Evolutionary conservation across 495 filamentous ascomycete genomes (phyloP).

Genomic region (Aspergillus bridgeri): DNA sequence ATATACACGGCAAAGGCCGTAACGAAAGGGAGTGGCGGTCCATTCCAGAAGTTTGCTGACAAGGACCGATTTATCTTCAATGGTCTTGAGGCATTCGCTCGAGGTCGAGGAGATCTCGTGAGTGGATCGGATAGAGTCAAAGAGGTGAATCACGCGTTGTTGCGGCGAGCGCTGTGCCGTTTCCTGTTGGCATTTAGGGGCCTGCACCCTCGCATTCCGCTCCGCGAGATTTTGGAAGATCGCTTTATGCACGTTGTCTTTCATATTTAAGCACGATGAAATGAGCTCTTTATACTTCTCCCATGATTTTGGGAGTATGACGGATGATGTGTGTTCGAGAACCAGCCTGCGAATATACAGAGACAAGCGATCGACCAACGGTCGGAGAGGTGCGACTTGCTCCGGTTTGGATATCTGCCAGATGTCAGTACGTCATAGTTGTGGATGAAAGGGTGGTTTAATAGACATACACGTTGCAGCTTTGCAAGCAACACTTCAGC

Average conservation of each 20-base stretch:
- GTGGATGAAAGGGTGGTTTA: neutral
- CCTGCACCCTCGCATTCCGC: conserved; percentile 43
- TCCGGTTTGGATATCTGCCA: conserved; percentile 17
- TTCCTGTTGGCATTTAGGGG: conserved; percentile 24
- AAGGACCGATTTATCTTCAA: conserved; percentile 57
- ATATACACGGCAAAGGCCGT: conserved; percentile 69
- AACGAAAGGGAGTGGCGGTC: conserved; percentile 73
- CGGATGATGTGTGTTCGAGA: conserved; percentile 43
- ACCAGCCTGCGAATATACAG: conserved; percentile 38
- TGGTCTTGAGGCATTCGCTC: conserved; percentile 51
- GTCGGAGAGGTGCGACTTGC: conserved; percentile 31
- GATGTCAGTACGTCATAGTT: conserved; percentile 3
- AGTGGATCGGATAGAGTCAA: conserved; percentile 61
- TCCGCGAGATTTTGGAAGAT: conserved; percentile 39
- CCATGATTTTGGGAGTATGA: conserved; percentile 47
- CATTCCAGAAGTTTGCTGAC: conserved; percentile 71
- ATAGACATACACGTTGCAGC: conserved; percentile 53
- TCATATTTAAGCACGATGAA: conserved; percentile 34
- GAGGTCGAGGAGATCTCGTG: conserved; percentile 58
- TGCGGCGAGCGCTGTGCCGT: conserved; percentile 41
- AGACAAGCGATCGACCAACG: conserved; percentile 42
- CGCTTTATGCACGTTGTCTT: conserved; percentile 28
- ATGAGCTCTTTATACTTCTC: conserved; percentile 38
- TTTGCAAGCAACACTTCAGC: conserved; percentile 70
- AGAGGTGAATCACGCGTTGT: conserved; percentile 59